Conservation (phyloP, 805 yeast genomes). For the Metschnikowia kunwiensis region DNA sequence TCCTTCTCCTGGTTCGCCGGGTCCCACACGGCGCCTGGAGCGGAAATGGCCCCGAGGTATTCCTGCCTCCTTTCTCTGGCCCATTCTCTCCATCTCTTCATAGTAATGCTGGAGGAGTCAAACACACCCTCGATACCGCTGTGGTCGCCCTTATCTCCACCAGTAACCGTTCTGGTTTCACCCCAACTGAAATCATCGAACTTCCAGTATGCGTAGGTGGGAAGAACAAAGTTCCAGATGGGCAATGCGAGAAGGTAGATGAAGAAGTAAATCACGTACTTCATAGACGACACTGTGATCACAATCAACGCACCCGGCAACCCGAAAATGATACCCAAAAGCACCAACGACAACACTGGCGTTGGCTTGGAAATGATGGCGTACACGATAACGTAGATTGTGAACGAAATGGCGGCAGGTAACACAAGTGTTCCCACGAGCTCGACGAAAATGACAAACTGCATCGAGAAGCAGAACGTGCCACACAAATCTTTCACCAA, state of each 20-base stretch:
- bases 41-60: constrained; percentile 24
- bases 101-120: constrained; percentile 84
- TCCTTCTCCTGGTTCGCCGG: constrained; percentile 35
- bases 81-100: constrained; percentile 94
- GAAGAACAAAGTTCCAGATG: constrained; percentile 89
- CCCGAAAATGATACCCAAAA: constrained; percentile 78
- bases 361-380: constrained; percentile 74
- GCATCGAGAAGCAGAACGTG: constrained; percentile 93
- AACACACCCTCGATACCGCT: constrained; percentile 75
- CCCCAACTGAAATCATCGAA: constrained; percentile 98
- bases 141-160: constrained; percentile 63
- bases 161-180: constrained; percentile 79
- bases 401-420: constrained; percentile 84
- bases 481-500: constrained; percentile 88
- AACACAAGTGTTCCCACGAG: constrained; percentile 82
- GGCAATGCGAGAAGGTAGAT: constrained; percentile 80
- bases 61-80: constrained; percentile 61
- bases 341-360: constrained; percentile 70
- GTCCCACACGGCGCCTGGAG: constrained; percentile 46
- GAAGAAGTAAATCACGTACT: constrained; percentile 74
- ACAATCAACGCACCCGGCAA: constrained; percentile 80
- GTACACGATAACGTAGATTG: constrained; percentile 69
- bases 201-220: constrained; percentile 87
- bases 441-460: constrained; percentile 80
- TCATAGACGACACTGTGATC: constrained; percentile 70